Percentiles rank a stretch among this genome's conserved stretches.
Evolutionary conservation across 2,329 filamentous ascomycete genomes (phyloP).

Genomic region (Colletotrichum paranaense): DNA sequence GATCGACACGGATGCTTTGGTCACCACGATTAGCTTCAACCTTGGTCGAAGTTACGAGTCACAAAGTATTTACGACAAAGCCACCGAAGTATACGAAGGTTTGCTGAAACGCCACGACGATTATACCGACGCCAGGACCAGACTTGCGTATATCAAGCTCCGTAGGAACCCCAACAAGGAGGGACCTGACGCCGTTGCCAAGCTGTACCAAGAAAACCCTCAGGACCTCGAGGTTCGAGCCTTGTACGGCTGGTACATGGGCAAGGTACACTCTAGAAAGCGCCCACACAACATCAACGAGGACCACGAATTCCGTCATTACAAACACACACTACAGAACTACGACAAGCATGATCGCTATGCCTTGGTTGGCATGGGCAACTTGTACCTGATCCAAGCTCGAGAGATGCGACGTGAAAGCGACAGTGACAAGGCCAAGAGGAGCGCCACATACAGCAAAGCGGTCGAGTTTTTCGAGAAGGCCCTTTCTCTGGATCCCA

Average conservation of each 20-base stretch:
- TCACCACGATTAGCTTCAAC: constrained; percentile 98
- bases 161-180: constrained; percentile 84
- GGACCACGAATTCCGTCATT: constrained; percentile 91
- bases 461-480: constrained; percentile 99
- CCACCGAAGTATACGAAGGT: constrained; percentile 88
- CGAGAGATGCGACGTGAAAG: constrained; percentile 94
- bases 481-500: constrained; percentile 91
- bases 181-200: constrained; percentile 85
- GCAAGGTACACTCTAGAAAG: constrained; percentile 83
- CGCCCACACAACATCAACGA: constrained; percentile 83
- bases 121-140: constrained; percentile 91
- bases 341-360: constrained; percentile 99
- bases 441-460: constrained; percentile 86
- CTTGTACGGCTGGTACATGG: constrained; percentile 95
- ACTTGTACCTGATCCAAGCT: constrained; percentile 86
- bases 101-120: constrained; percentile 86
- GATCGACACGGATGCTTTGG: constrained; percentile 87
- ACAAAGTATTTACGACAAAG: constrained; percentile 82
- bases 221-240: constrained; percentile 91
- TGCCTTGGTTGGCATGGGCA: constrained; percentile 95
- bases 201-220: constrained; percentile 86
- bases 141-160: constrained; percentile 90
- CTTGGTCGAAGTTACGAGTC: constrained; percentile 93
- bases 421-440: constrained; percentile 91
- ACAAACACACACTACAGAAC: constrained; percentile 94